Evolutionary conservation across 768 basidiomycete genomes (phyloP).

Genomic region (Hericium rajendrae): DNA sequence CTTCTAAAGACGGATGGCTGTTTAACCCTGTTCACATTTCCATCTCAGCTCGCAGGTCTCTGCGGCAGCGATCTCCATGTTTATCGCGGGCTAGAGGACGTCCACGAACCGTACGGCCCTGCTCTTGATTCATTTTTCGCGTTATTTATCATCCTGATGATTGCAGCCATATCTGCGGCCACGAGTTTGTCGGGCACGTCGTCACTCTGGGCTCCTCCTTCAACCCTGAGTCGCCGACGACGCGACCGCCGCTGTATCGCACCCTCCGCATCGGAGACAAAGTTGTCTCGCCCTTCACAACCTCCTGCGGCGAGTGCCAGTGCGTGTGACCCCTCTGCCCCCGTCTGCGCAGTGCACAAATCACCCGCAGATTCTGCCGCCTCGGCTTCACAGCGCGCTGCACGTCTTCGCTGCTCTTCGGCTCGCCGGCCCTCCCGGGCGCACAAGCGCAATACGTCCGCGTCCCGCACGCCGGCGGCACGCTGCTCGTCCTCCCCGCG

Average conservation of each 20-base stretch:
- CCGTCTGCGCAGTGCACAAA: not conserved
- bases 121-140: no score
- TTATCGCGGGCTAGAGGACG: slow-evolving; percentile 54
- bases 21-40: not conserved
- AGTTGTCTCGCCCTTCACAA: slow-evolving; percentile 73
- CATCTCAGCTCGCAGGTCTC: slow-evolving; percentile 46
- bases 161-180: slow-evolving; percentile 54
- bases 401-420: slow-evolving; percentile 50
- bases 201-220: slow-evolving; percentile 57
- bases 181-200: slow-evolving; percentile 72
- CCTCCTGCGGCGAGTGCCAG: slow-evolving; percentile 83
- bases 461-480: slow-evolving; percentile 73
- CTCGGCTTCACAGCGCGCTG: slow-evolving; percentile 69
- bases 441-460: slow-evolving; percentile 76
- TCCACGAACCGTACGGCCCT: slow-evolving; percentile 37
- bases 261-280: slow-evolving; percentile 62
- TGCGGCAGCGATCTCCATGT: slow-evolving; percentile 72
- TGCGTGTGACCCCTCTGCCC: slow-evolving; percentile 19
- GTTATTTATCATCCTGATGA: not conserved
- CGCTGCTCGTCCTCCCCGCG: slow-evolving; percentile 46
- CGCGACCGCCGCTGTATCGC: slow-evolving; percentile 54
- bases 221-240: slow-evolving; percentile 26
- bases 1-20: no score
- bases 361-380: slow-evolving; percentile 47
- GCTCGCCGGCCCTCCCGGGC: slow-evolving; percentile 54